Evolutionary conservation across 2,329 filamentous ascomycete genomes (phyloP), one percentile per base, ranked within the genome.

Genomic region (Claviceps sp.): DNA sequence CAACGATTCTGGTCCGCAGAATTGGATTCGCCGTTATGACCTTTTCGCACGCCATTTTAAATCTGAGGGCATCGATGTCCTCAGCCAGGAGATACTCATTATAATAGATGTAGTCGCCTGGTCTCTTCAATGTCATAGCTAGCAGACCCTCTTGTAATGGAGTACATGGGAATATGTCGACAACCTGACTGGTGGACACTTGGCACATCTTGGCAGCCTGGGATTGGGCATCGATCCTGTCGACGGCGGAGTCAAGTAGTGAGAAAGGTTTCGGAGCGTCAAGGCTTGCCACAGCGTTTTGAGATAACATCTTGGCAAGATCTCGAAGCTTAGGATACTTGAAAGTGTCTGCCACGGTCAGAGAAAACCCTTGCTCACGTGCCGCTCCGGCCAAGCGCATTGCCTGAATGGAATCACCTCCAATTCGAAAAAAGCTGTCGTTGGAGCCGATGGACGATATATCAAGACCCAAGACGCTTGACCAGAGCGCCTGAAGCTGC

Each of bases 1-100:
- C 70, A 0, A 75, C 64, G 46, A 77, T 71, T 40, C 72, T 66
- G 0, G 73, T 72, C 3, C 74, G 66, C 11, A 76, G 60, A 36
- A 75, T 72, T 1, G 57, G 47, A 1, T 44, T 47, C 4, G 37
- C 5, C 1, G 42, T 23, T 11, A 51, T 36, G 0, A 54, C 50
- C 1, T 50, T 14, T 16, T 57, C 46, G 57, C 55, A 59, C 5
- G 59, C 57, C 0, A 11, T 5, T 1, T 45, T 34, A 16, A 62
- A 54, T 2, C 11, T 5, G 1, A 49, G 22, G 0, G 58, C 13
- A 3, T 51, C 17, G 2, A 58, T 14, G 11, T 50, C 38, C 0
- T 40, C 11, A 22, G 53, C 34, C 1, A 62, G 44, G 16, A 56
- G 52, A 7, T 59, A 43, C 2, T 53, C 54, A 1, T 40, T 42